phyloP scores from a whole-genome alignment of 2,329 filamentous ascomycete genomes.

The Paecilomyces sp. region DNA sequence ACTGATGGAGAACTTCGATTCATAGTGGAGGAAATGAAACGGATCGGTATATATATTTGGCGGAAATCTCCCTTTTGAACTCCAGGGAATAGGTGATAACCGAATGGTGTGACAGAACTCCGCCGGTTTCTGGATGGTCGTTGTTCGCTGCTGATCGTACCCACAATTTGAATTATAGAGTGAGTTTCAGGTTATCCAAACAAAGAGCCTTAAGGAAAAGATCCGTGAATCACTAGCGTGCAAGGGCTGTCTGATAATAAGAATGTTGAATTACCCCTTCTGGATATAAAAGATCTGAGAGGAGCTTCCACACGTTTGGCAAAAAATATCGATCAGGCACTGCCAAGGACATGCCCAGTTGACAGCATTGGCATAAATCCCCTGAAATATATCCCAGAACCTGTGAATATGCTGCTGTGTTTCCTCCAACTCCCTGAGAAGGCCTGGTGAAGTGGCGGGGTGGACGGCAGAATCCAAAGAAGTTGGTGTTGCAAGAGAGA shows the following conservation, averaged over 20 bases:
- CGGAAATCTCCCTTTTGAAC: background rate
- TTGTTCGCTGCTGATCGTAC: no score
- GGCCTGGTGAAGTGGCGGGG: background rate
- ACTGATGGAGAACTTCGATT: conserved; percentile 8
- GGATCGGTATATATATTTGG: background rate
- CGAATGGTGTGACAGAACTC: no score
- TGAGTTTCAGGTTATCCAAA: no score
- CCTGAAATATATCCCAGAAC: background rate
- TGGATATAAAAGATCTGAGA: no score
- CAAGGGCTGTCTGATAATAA: no score
- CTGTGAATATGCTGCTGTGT: background rate
- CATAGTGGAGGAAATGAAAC: conserved; percentile 5
- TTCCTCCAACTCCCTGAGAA: background rate
- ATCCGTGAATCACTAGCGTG: no score
- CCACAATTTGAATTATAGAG: no score
- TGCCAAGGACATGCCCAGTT: background rate
- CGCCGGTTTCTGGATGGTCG: no score
- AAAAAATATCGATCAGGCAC: no score
- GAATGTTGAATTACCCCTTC: no score
- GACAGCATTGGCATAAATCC: background rate
- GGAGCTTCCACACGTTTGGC: no score
- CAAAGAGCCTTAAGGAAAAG: no score
- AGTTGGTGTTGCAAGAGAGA: background rate
- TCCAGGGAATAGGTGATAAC: background rate
- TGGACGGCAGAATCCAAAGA: background rate